These are phyloP conservation scores for Neurospora pannonica DNA, from an alignment of 495 filamentous ascomycete species.

Conservation along the genomic window DNA sequence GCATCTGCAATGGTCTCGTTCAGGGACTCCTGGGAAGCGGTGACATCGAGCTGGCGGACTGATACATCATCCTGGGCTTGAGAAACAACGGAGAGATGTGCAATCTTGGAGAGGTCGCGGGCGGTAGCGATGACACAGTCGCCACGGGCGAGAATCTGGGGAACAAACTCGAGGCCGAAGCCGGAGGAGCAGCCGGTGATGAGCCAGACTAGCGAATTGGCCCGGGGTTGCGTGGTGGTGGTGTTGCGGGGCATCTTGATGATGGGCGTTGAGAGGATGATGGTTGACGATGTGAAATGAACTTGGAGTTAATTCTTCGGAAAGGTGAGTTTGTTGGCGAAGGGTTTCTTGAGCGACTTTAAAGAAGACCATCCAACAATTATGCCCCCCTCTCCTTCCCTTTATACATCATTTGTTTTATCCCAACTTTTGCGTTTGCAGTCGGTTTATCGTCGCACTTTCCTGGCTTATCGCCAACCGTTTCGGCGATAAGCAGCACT, in stretches of 20 bases:
- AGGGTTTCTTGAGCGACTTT: neutral
- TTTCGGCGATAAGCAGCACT: neutral
- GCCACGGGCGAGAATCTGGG: constrained; percentile 35
- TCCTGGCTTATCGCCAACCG: neutral
- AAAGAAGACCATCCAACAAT: neutral
- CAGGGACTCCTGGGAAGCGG: constrained; percentile 29
- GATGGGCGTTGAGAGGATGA: neutral
- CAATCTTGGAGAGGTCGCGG: constrained; percentile 27
- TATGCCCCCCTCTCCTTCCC: neutral
- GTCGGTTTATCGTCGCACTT: neutral
- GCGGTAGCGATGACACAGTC: constrained; percentile 49
- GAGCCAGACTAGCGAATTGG: constrained; percentile 18
- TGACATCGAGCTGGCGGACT: constrained; percentile 39
- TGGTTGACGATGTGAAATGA: neutral
- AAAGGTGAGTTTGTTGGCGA: neutral
- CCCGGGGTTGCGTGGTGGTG: neutral
- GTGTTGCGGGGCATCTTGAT: neutral
- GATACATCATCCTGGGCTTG: neutral
- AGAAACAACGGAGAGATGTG: neutral
- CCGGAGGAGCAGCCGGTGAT: constrained; percentile 40
- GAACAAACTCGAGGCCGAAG: constrained; percentile 32
- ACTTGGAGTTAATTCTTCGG: neutral
- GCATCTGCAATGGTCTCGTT: constrained; percentile 24
- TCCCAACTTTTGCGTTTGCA: neutral
- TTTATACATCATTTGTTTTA: neutral